Base-by-base conservation (phyloP, 2,329 filamentous ascomycete species). In the Penicillium digitatum region DNA sequence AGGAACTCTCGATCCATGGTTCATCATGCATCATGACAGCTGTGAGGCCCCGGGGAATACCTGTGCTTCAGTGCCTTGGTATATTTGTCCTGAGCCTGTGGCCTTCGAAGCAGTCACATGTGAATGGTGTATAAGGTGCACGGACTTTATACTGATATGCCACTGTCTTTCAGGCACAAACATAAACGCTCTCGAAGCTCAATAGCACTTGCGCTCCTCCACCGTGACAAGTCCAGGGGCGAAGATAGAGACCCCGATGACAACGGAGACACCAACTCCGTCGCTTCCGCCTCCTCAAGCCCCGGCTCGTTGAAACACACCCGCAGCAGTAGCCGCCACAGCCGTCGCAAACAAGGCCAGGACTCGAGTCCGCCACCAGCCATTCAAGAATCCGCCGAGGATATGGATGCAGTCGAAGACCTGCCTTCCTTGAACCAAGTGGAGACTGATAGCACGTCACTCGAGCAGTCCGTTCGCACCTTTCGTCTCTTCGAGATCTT, bases 401-500 rank as follows among this genome's bases (percentile, higher is more conserved):
- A 65, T 52, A 52, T 59, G 35, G 66, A 66, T 34, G 60, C 54
- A 48, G 66, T 58, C 53, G 73, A 66, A 56, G 74, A 66, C 66
- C 66, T 65, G 54, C 70, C 64, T 57, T 71, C 68, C 64, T 50
- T 66, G 59, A 56, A 67, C 57, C 67, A 60, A 64, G 68, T 56
- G 63, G 70, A 66, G 56, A 67, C 52, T 63, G 66, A 60, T 29
- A 69, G 66, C 58, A 72, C 77, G 59, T 86, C 84, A 24, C 88
- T 99, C 55, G 92, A 99, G 70, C 91, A 96, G 73, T 96, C 93
- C 0, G 90, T 99, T 50, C 86, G 88, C 69, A 92, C 95, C 62
- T 99, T 99, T 74, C 87, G 92, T 62, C 85, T 96, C 44, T 96
- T 97, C 69, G 94, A 97, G 76, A 88, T 92, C 39, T 79, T 99